Conservation (phyloP, 1,139 yeast genomes). For the Kodamaea alishanica region DNA sequence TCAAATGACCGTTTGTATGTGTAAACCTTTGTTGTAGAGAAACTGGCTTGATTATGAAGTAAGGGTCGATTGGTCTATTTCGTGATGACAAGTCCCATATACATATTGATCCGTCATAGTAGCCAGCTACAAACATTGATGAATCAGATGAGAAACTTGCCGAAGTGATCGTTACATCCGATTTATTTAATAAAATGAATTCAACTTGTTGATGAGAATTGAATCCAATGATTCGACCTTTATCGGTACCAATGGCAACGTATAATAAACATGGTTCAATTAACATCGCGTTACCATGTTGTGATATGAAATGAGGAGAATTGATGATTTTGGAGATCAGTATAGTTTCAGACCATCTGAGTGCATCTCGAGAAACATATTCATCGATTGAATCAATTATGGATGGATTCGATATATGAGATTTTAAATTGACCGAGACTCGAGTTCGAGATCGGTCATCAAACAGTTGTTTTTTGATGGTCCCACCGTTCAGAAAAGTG, state of each 20-base stretch:
- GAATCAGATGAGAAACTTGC: constrained; percentile 34
- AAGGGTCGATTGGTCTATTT: constrained; percentile 1
- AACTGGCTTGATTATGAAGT: constrained; percentile 27
- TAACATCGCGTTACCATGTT: constrained; percentile 49
- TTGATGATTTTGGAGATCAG: constrained; percentile 20
- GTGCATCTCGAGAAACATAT: constrained; percentile 8
- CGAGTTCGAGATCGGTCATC: constrained; percentile 40
- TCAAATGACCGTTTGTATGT: constrained; percentile 50
- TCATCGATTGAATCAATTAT: background rate
- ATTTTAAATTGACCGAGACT: constrained; percentile 10
- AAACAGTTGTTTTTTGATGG: constrained; percentile 23
- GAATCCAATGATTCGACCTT: constrained; percentile 57
- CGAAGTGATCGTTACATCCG: constrained; percentile 39
- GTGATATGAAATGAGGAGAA: constrained; percentile 22
- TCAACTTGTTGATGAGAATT: constrained; percentile 58
- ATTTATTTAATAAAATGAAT: constrained; percentile 35
- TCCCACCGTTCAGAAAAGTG: constrained; percentile 2
- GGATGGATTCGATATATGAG: constrained; percentile 3
- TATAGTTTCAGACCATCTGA: constrained; percentile 27
- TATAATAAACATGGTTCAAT: constrained; percentile 46
- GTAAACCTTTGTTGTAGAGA: constrained; percentile 25
- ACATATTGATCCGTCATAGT: constrained; percentile 25
- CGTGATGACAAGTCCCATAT: constrained; percentile 27
- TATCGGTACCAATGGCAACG: constrained; percentile 60
- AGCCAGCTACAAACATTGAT: constrained; percentile 33